These are phyloP conservation scores for Exophiala dermatitidis DNA, from an alignment of 2,329 filamentous ascomycete species.

Conservation along the genomic window DNA sequence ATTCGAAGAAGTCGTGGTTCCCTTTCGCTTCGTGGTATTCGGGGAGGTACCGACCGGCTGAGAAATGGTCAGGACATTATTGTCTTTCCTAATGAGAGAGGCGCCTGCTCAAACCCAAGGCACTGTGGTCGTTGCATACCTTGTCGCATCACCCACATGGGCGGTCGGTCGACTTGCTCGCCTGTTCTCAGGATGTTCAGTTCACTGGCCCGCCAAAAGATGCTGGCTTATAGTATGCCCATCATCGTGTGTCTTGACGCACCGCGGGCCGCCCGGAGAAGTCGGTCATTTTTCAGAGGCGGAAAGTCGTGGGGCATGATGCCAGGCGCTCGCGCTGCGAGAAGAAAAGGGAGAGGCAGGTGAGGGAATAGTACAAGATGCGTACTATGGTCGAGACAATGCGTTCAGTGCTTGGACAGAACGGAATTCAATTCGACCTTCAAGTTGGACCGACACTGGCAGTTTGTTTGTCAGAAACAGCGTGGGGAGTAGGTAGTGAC, in stretches of 20 bases:
- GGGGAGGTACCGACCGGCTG: constrained; percentile 91
- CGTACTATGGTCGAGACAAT: no score
- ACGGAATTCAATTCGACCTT: no score
- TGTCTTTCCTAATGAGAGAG: constrained; percentile 1
- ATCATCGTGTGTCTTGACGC: constrained; percentile 17
- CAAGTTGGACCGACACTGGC: no score
- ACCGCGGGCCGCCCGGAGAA: constrained; percentile 88
- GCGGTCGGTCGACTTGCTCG: constrained; percentile 82
- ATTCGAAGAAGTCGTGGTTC: constrained; percentile 88
- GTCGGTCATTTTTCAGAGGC: constrained; percentile 83
- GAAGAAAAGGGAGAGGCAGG: neutral
- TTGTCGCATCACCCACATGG: constrained; percentile 99
- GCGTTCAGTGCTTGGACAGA: no score
- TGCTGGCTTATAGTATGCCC: neutral
- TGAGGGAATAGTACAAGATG: no score
- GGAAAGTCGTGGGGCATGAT: constrained; percentile 66
- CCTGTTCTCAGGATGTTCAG: constrained; percentile 39
- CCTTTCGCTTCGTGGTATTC: constrained; percentile 97
- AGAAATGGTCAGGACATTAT: constrained; percentile 3
- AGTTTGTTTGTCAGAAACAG: no score
- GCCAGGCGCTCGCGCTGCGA: neutral
- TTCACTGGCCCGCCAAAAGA: neutral
- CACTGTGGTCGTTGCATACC: constrained; percentile 48
- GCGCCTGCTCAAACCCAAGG: neutral
- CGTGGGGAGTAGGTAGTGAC: no score